Evolutionary conservation across 805 yeast genomes (phyloP), one percentile per base, ranked within the genome.

Genomic region (Nakazawaea ernobii): DNA sequence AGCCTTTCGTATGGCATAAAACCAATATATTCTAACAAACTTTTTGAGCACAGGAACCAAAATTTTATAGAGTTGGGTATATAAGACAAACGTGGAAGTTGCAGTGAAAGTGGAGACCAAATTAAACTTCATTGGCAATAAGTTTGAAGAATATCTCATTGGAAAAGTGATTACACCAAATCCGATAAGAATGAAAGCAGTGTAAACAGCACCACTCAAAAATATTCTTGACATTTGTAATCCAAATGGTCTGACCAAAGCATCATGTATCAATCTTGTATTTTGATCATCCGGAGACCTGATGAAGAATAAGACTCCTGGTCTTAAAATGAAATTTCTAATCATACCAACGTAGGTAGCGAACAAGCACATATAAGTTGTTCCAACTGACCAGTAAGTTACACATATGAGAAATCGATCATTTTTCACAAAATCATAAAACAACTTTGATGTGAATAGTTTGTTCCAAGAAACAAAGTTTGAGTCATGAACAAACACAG

Each of bases 271-370:
- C 10, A 94, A 77, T 54, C 92, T 80, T 40, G 89, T 82, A 55
- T 87, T 85, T 35, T 96, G 96, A 60, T 94, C 97, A 56, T 90
- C 97, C 4, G 97, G 96, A 20, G 96, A 89, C 56, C 96, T 77
- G 51, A 94, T 86, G 67, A 94, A 94, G 62, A 81, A 94, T 41
- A 94, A 70, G 8, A 88, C 96, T 10, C 99, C 99, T 0, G 86
- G 84, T 48, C 99, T 76, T 49, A 92, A 73, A 35, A 89, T 80
- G 50, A 70, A 66, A 39, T 75, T 68, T 52, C 99, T 74, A 17
- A 83, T 75, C 90, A 90, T 84, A 15, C 95, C 86, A 29, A 92
- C 90, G 65, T 80, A 92, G 42, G 85, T 68, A 1, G 97, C 96
- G 67, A 94, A 82, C 56, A 80, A 71, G 52, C 84, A 82, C 98